Base-by-base conservation (phyloP, 1,139 yeast genomes). In the Wickerhamomyces sp. region DNA sequence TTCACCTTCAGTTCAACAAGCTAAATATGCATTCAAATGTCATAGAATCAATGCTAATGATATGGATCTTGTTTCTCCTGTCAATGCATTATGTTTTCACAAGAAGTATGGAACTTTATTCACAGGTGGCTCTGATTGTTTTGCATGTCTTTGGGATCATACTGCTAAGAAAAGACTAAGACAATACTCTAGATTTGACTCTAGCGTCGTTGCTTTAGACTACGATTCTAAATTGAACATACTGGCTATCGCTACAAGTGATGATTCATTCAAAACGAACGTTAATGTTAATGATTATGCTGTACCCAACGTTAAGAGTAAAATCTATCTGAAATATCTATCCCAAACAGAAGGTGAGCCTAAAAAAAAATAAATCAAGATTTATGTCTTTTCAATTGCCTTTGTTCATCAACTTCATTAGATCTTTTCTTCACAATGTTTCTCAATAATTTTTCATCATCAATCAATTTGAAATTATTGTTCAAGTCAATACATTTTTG, bases 71-170 rank as follows among this genome's bases (percentile, higher is more conserved):
- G 95, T 86, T 2, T 81, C 76, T 33, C 95, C 96, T 0, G 89
- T 90, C 9, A 86, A 87, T 49, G 70, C 86, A 1, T 56, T 88
- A 8, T 68, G 69, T 13, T 82, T 83, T 54, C 74, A 74, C 47
- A 71, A 72, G 3, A 51, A 47, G 28, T 62, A 63, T 41, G 64
- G 66, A 15, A 70, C 78, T 0, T 66, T 87, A 25, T 81, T 78
- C 56, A 84, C 96, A 0, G 87, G 81, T 1, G 96, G 95, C 0
- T 78, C 90, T 1, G 96, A 89, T 59, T 81, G 88, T 0, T 65
- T 74, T 31, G 76, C 88, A 1, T 82, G 88, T 48, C 60, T 81
- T 16, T 89, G 97, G 97, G 87, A 86, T 54, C 74, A 75, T 57
- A 65, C 70, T 35, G 67, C 78, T 29, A 69, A 79, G 41, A 82